Conservation (phyloP, 331 rosid species). For the Saraca asoca region DNA sequence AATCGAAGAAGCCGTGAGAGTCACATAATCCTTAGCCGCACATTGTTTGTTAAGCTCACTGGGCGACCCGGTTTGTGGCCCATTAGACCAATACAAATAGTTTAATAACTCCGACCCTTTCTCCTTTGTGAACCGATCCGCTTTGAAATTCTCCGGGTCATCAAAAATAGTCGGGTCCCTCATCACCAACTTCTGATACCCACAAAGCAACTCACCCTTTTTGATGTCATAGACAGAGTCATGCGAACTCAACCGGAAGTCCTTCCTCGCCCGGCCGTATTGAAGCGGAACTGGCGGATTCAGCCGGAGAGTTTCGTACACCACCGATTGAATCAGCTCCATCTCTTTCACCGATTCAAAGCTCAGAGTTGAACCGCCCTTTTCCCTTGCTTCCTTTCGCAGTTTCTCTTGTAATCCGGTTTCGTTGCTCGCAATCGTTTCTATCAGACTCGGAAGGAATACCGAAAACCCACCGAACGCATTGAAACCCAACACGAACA, state of each 20-base stretch:
- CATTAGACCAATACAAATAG: slow-evolving; percentile 88
- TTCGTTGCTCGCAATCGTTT: slow-evolving; percentile 41
- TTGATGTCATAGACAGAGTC: slow-evolving; percentile 58
- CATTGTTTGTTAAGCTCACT: slow-evolving; percentile 72
- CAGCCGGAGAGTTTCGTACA: slow-evolving; percentile 74
- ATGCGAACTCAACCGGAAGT: slow-evolving; percentile 64
- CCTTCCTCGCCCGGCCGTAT: slow-evolving; percentile 79
- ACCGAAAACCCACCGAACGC: slow-evolving; percentile 80
- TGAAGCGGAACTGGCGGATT: slow-evolving; percentile 88
- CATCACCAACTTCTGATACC: slow-evolving; percentile 77
- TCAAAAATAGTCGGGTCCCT: slow-evolving; percentile 57
- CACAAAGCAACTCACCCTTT: slow-evolving; percentile 87
- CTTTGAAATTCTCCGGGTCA: slow-evolving; percentile 69
- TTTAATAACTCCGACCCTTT: slow-evolving; percentile 55
- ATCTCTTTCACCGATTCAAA: slow-evolving; percentile 62
- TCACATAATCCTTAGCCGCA: slow-evolving; percentile 70
- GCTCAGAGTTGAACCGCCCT: slow-evolving; percentile 55
- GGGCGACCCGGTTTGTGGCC: slow-evolving; percentile 74
- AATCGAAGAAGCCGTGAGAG: slow-evolving; percentile 56
- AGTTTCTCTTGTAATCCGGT: slow-evolving; percentile 60
- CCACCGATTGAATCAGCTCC: slow-evolving; percentile 68
- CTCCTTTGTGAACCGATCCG: slow-evolving; percentile 67
- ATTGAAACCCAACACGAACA: slow-evolving; percentile 83
- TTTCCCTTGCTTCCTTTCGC: slow-evolving; percentile 62
- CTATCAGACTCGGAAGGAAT: slow-evolving; percentile 61